Percentiles rank a stretch among this genome's conserved stretches.
Conservation (phyloP, 495 filamentous ascomycete species). For the Aspergillus sclerotiicarbonarius region DNA sequence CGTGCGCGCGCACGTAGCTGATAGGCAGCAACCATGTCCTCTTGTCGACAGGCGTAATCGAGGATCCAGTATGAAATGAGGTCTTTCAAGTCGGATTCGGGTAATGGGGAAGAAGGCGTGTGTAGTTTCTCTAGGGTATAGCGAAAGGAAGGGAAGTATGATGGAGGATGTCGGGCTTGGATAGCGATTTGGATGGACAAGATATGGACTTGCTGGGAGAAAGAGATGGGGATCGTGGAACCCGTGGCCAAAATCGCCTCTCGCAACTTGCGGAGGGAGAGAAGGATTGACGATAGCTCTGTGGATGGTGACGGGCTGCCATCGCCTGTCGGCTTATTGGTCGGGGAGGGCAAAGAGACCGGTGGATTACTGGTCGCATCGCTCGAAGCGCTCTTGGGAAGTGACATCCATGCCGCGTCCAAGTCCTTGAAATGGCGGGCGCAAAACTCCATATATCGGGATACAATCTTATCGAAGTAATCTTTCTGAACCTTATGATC, state of each 20-base stretch:
- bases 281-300: conserved; percentile 59
- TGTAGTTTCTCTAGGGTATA: conserved; percentile 75
- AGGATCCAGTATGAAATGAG: conserved; percentile 77
- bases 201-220: conserved; percentile 66
- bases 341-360: conserved; percentile 25
- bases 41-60: conserved; percentile 81
- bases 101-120: conserved; percentile 55
- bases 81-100: conserved; percentile 68
- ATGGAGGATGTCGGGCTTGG: conserved; percentile 72
- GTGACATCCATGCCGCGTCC: conserved; percentile 67
- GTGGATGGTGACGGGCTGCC: conserved; percentile 35
- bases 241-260: conserved; percentile 74
- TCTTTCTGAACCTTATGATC: conserved; percentile 71
- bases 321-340: conserved; percentile 21
- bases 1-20: conserved; percentile 48
- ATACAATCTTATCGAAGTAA: conserved; percentile 82
- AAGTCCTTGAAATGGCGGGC: conserved; percentile 67
- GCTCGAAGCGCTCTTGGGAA: conserved; percentile 47
- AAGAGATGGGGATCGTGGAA: conserved; percentile 57
- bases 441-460: conserved; percentile 86
- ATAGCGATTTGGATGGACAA: conserved; percentile 85
- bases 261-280: conserved; percentile 85
- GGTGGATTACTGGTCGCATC: conserved; percentile 44
- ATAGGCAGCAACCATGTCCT: conserved; percentile 72
- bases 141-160: conserved; percentile 83